These are phyloP conservation scores for Xerophyta viscosa DNA, from an alignment of 106 monocot species.

Conservation along the genomic window DNA sequence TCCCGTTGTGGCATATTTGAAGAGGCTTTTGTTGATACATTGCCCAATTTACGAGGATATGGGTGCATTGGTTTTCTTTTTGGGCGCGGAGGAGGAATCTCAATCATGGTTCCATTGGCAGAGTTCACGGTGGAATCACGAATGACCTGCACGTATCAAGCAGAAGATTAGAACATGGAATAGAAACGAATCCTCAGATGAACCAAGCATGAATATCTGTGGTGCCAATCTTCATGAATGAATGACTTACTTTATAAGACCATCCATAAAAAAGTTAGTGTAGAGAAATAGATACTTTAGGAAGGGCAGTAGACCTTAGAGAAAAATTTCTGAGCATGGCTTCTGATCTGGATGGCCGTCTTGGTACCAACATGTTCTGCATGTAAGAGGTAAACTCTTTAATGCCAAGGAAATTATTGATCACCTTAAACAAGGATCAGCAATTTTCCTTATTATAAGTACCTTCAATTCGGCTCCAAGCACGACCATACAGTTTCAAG, in stretches of 20 bases:
- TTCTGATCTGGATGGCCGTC: slow-evolving; percentile 73
- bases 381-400: slow-evolving; percentile 3
- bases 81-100: slow-evolving; percentile 89
- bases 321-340: slow-evolving; percentile 88
- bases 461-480: slow-evolving; percentile 77
- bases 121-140: slow-evolving; percentile 25
- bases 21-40: slow-evolving; percentile 13
- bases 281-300: slow-evolving; percentile 12
- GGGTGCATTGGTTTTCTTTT: slow-evolving; percentile 77
- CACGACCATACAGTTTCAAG: slow-evolving; percentile 49
- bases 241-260: slow-evolving; percentile 31
- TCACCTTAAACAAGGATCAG: too few relatives aligned
- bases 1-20: slow-evolving; percentile 13
- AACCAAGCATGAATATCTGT: background rate
- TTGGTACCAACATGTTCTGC: slow-evolving; percentile 67
- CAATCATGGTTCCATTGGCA: slow-evolving; percentile 24
- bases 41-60: slow-evolving; percentile 72
- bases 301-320: slow-evolving; percentile 50
- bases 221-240: slow-evolving; percentile 17
- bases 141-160: slow-evolving; percentile 24
- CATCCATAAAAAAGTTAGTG: slow-evolving; percentile 15
- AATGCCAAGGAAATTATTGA: too few relatives aligned
- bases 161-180: background rate
- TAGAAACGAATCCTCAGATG: background rate
- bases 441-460: background rate